Conservation (phyloP, 1,139 yeast species). For the Kluyveromyces marxianus region DNA sequence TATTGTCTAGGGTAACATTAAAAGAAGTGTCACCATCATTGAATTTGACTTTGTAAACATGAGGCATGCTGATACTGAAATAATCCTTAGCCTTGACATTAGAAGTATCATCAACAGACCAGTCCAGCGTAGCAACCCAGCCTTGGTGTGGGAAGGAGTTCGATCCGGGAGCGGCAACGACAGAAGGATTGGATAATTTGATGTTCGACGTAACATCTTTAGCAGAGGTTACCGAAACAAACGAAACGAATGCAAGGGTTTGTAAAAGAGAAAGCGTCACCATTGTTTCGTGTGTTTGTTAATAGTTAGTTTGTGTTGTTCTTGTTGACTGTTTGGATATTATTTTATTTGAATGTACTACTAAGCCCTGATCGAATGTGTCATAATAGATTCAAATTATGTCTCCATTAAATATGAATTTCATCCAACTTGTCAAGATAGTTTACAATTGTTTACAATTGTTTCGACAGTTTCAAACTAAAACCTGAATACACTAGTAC, state of each 20-base stretch:
- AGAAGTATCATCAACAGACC: slow-evolving; percentile 18
- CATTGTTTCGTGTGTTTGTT: not conserved
- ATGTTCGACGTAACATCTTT: slow-evolving; percentile 12
- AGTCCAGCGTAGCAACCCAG: slow-evolving; percentile 30
- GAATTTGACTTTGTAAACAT: slow-evolving; percentile 31
- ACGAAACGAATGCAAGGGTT: not conserved
- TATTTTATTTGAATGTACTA: no score
- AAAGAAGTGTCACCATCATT: slow-evolving; percentile 12
- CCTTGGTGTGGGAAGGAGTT: slow-evolving; percentile 26
- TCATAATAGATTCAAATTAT: not conserved
- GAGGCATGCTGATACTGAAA: slow-evolving; percentile 24
- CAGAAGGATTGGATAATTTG: slow-evolving; percentile 17
- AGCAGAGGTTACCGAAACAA: slow-evolving; percentile 12
- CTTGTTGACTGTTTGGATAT: not conserved
- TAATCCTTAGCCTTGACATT: slow-evolving; percentile 22
- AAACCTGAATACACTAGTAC: no score
- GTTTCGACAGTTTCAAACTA: no score
- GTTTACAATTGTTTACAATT: no score
- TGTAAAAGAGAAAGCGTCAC: not conserved
- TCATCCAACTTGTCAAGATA: no score
- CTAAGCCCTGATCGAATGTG: not conserved
- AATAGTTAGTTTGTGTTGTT: not conserved
- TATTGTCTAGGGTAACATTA: slow-evolving; percentile 16
- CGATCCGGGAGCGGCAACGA: slow-evolving; percentile 17
- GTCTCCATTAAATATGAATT: not conserved